These are phyloP conservation scores for Cryptococcus sp. DNA, from an alignment of 1,284 basidiomycete species.

Conservation along the genomic window DNA sequence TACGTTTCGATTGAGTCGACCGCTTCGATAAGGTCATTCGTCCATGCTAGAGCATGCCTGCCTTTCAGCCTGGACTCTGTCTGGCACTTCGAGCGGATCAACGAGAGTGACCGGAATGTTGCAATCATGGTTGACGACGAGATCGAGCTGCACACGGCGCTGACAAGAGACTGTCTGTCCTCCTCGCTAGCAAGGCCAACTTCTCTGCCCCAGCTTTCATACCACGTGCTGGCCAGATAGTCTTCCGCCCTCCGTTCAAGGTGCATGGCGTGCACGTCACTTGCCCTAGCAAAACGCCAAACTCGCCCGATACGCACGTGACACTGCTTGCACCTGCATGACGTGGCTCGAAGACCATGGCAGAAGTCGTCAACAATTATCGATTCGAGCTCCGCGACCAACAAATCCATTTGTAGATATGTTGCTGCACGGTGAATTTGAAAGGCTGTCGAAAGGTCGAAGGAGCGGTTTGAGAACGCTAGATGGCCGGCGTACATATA, in stretches of 20 bases:
- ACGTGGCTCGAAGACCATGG: conserved; percentile 78
- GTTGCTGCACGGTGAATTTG: conserved; percentile 80
- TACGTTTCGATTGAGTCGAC: conserved; percentile 62
- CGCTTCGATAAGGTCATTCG: conserved; percentile 66
- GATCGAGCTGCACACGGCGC: conserved; percentile 68
- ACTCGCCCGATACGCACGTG: conserved; percentile 73
- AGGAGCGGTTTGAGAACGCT: conserved; percentile 86
- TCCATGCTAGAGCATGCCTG: conserved; percentile 64
- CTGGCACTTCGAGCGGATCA: conserved; percentile 38
- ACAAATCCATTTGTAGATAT: conserved; percentile 75
- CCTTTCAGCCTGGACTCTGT: conserved; percentile 34
- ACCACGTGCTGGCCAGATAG: conserved; percentile 76
- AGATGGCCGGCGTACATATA: conserved; percentile 85
- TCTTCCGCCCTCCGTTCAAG: conserved; percentile 71
- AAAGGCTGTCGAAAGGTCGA: conserved; percentile 89
- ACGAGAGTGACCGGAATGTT: conserved; percentile 51
- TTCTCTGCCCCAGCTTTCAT: conserved; percentile 83
- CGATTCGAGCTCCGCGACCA: conserved; percentile 77
- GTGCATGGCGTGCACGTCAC: conserved; percentile 72
- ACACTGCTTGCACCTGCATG: conserved; percentile 79
- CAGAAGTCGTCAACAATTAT: conserved; percentile 82
- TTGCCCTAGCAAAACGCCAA: conserved; percentile 71
- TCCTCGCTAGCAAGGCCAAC: conserved; percentile 70
- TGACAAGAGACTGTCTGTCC: conserved; percentile 67
- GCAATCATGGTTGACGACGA: conserved; percentile 66